Conservation (phyloP, 1,284 basidiomycete genomes). For the Marasmius tenuissimus region DNA sequence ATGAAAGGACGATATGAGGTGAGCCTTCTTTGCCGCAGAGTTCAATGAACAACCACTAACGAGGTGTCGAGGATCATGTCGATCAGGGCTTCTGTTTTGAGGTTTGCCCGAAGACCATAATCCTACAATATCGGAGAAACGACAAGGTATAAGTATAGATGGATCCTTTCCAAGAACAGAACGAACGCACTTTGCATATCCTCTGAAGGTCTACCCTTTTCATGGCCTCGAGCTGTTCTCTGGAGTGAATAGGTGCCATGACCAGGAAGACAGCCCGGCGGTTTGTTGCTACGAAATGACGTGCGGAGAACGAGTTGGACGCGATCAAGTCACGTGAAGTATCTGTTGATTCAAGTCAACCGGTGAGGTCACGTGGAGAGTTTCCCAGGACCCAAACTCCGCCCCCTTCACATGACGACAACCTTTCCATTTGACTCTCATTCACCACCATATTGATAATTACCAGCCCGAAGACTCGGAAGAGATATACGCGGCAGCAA, state of each 20-base stretch:
- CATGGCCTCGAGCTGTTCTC: slow-evolving; percentile 59
- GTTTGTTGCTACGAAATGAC: slow-evolving; percentile 6
- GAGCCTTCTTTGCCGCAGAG: background rate
- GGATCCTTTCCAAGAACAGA: background rate
- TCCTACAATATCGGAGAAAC: slow-evolving; percentile 41
- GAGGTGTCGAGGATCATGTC: slow-evolving; percentile 65
- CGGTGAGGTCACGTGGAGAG: background rate
- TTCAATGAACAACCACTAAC: slow-evolving; percentile 27
- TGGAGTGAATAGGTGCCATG: slow-evolving; percentile 54
- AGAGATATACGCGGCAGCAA: too few species aligned
- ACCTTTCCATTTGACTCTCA: too few species aligned
- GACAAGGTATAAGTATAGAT: slow-evolving; percentile 22
- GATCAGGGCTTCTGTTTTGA: slow-evolving; percentile 75
- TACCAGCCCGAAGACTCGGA: too few species aligned
- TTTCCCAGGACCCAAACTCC: background rate
- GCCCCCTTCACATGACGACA: background rate
- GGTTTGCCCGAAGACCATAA: slow-evolving; percentile 74
- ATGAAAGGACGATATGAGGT: slow-evolving; percentile 1
- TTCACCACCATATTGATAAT: too few species aligned
- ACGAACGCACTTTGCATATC: slow-evolving; percentile 66
- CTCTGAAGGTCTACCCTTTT: slow-evolving; percentile 71
- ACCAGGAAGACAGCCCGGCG: slow-evolving; percentile 9
- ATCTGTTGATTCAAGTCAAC: background rate
- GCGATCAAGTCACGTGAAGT: background rate
- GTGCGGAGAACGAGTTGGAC: slow-evolving; percentile 14